Evolutionary conservation across 176 grass and related monocot species (phyloP).

Genomic region (Aegilops tauschii): DNA sequence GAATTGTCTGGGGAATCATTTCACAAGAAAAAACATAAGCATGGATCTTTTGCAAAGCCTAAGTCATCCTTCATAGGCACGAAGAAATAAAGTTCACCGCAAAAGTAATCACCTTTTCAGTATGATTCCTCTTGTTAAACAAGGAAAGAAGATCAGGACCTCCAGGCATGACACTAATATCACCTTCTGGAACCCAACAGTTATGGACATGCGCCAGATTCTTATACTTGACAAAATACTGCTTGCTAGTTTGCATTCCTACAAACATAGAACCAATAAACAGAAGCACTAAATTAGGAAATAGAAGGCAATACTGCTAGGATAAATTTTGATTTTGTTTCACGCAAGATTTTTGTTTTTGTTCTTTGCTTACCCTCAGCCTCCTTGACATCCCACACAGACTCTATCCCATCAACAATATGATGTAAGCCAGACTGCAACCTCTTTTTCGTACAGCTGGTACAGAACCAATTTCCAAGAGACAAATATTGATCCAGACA

Average conservation of each 20-base stretch:
- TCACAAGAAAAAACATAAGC: slow-evolving; percentile 30
- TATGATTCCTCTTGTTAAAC: slow-evolving; percentile 55
- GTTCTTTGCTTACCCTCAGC: slow-evolving; percentile 64
- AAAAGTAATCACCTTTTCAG: slow-evolving; percentile 54
- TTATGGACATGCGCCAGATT: slow-evolving; percentile 88
- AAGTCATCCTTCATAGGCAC: not conserved
- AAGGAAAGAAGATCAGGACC: slow-evolving; percentile 53
- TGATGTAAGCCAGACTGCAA: slow-evolving; percentile 63
- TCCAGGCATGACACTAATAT: slow-evolving; percentile 44
- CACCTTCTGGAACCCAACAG: slow-evolving; percentile 65
- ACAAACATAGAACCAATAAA: slow-evolving; percentile 15
- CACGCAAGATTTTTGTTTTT: not conserved
- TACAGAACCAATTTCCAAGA: slow-evolving; percentile 65
- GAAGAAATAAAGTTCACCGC: slow-evolving; percentile 17
- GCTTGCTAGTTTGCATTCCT: slow-evolving; percentile 53
- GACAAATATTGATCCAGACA: slow-evolving; percentile 62
- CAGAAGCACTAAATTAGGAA: slow-evolving; percentile 11
- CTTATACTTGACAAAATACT: slow-evolving; percentile 85
- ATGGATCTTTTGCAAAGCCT: slow-evolving; percentile 29
- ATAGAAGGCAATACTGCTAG: not conserved
- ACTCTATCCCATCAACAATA: slow-evolving; percentile 65
- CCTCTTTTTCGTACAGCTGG: slow-evolving; percentile 60
- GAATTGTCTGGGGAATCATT: slow-evolving; percentile 46
- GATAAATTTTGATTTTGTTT: not conserved
- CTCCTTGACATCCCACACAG: slow-evolving; percentile 77